Percentiles rank a stretch among this genome's conserved stretches.
Evolutionary conservation across 2,329 filamentous ascomycete genomes (phyloP).

Genomic region (Drechslera avenae): DNA sequence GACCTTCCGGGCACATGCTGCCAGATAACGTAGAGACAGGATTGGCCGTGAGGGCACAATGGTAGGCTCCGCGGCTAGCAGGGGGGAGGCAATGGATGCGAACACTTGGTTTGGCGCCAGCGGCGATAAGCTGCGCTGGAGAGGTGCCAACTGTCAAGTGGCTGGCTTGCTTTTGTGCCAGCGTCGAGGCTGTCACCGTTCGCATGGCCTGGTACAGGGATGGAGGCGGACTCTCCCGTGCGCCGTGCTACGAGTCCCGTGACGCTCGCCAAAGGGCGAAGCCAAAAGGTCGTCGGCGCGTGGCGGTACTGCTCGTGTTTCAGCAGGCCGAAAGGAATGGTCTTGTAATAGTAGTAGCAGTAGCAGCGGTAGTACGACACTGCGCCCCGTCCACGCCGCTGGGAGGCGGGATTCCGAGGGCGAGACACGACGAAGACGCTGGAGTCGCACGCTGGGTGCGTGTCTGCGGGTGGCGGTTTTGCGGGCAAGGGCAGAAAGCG

Average conservation of each 20-base stretch:
- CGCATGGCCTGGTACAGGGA: constrained; percentile 39
- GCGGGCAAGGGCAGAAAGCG: constrained; percentile 32
- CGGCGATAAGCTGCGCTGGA: constrained; percentile 31
- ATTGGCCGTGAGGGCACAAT: constrained; percentile 14
- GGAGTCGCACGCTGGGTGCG: constrained; percentile 21
- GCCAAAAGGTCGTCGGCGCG: too few species aligned
- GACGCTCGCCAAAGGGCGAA: constrained; percentile 18
- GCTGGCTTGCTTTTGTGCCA: constrained; percentile 25
- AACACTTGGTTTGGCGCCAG: constrained; percentile 45
- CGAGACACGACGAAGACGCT: constrained; percentile 28
- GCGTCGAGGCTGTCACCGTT: constrained; percentile 40
- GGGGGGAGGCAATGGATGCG: constrained; percentile 39
- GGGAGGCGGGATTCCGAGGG: constrained; percentile 28
- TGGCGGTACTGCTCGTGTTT: constrained; percentile 28
- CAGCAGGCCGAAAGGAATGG: constrained; percentile 33
- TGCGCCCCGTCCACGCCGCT: constrained; percentile 29
- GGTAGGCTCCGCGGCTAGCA: constrained; percentile 11
- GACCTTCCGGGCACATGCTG: constrained; percentile 34
- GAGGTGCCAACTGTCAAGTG: constrained; percentile 27
- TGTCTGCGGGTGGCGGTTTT: constrained; percentile 33
- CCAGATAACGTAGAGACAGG: constrained; percentile 12
- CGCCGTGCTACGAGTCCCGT: constrained; percentile 34
- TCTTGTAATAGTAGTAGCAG: too few species aligned
- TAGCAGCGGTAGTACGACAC: constrained; percentile 30
- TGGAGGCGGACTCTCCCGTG: constrained; percentile 30